phyloP scores from a whole-genome alignment of 106 monocot genomes.

The Apostasia ramifera region DNA sequence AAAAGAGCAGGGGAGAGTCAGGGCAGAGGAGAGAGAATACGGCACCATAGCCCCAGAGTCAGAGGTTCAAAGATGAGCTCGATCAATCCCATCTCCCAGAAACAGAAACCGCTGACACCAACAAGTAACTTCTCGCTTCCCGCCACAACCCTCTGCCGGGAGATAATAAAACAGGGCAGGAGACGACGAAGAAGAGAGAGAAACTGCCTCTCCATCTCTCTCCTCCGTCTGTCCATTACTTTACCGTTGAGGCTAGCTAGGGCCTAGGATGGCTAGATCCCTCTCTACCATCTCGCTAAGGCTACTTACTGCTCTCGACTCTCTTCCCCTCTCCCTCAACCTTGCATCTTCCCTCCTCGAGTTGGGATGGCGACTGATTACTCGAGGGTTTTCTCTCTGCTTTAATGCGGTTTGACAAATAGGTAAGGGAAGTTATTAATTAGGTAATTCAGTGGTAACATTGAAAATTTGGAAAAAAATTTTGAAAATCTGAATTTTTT shows the following conservation, averaged over 20 bases:
- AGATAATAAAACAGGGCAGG: constrained; percentile 1
- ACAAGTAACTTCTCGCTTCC: constrained; percentile 1
- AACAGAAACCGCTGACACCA: not conserved
- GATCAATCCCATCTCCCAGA: constrained; percentile 7
- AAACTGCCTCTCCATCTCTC: not conserved
- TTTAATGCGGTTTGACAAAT: too few species aligned
- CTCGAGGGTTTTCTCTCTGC: not conserved
- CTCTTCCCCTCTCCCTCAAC: not conserved
- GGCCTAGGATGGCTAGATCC: constrained; percentile 4
- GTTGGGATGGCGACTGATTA: not conserved
- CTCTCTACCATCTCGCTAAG: constrained; percentile 7
- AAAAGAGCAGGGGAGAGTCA: not conserved
- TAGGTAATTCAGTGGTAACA: too few species aligned
- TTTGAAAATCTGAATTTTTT: too few species aligned
- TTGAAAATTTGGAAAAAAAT: too few species aligned
- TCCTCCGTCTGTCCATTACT: constrained; percentile 1
- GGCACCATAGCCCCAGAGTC: not conserved
- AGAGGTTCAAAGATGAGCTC: not conserved
- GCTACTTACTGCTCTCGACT: not conserved
- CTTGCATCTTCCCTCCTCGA: not conserved
- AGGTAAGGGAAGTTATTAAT: too few species aligned
- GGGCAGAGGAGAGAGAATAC: not conserved
- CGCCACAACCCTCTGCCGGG: not conserved
- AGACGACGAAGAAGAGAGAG: too few species aligned
- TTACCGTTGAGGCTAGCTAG: constrained; percentile 3